Evolutionary conservation across 495 filamentous ascomycete species (phyloP), one percentile per base, ranked within the genome.

Genomic region (Penicillium robsamsonii): DNA sequence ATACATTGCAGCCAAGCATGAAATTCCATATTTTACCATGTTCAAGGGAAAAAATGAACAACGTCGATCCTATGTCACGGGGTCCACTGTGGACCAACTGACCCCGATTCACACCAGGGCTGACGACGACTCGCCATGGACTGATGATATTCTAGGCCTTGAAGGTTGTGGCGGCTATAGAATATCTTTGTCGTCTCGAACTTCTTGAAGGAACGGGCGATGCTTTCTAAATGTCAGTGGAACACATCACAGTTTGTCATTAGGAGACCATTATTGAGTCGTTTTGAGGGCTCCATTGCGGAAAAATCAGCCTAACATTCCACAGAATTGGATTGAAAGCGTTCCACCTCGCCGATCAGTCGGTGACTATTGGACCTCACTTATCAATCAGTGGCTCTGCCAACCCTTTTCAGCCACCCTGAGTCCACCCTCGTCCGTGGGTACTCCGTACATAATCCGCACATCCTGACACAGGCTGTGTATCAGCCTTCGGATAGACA

Each of bases 321-420:
- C 9, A 30, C n/a, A 18, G 17, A 13, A 49, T 22, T 49, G 17
- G 46, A 37, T n/a, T 20, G 31, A 30, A 46, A 46, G 15, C 25
- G 53, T 33, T 50, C 55, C 63, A 57, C 35, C 15, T 51, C n/a
- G 61, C 58, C 55, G 61, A 64, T 63, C 61, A 17, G 18, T 17
- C 10, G 13, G 22, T 13, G 25, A 5, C 18, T 17, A 64, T 59
- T 64, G 55, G 61, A 13, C 13, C 9, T 6, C 17, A 25, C 12
- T 64, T 66, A 66, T 66, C 64, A 64, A 66, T 66, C 64, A 61
- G 58, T 55, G 53, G 47, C 52, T 56, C 50, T 46, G 43, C 41
- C 46, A 37, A 43, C 25, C 58, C 48, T 58, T 53, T 52, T 31
- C 46, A 54, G 33, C 17, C 27, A 35, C 35, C n/a, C 30, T 10